Evolutionary conservation across 305 asterid species (phyloP), one percentile per base, ranked within the genome.

Genomic region (Euphrasia arctica): DNA sequence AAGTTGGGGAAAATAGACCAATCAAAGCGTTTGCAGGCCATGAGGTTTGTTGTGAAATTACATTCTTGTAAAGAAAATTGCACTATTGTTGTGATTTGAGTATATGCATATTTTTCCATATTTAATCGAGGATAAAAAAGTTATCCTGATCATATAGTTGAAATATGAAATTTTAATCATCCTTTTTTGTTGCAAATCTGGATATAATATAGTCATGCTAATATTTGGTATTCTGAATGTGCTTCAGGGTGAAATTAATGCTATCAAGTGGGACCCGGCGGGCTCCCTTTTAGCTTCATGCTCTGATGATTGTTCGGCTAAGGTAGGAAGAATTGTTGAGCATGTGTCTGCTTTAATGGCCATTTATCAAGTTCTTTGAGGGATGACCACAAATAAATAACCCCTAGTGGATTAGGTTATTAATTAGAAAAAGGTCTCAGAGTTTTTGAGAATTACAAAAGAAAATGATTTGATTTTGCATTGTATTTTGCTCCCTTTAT

Each of bases 1-100:
- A 89, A 89, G 83, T 92, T 71, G 98, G 98, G 63, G 98, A 87
- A 74, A 81, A 70, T 69, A 83, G 85, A 54, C 98, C 98, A n/a
- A 76, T 85, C 66, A 89, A 84, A 82, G 74, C 76, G 65, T 89
- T 92, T 66, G 45, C 89, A 3, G 98, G 97, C 56, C 56, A 50
- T 15, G 27, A 50, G 56, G 56, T 50, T 50, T 14, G 29, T 50
- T 12, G 29, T 12, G 57, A 11, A 4, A 48, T 69, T 63, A 27
- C 54, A 52, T 31, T 71, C 45, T 61, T 28, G 56, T 34, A 32
- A 32, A 61, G 1, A 10, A 22, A 18, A 42, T 14, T 66, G 47
- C 25, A 15, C 25, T 14, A 1, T 31, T 43, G 48, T 13, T 41
- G 31, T 47, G 60, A n/a, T 49, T 48, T 4, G 54, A 49, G 25